Conservation (phyloP, 768 basidiomycete species). For the Cyclocybe cylindracea region DNA sequence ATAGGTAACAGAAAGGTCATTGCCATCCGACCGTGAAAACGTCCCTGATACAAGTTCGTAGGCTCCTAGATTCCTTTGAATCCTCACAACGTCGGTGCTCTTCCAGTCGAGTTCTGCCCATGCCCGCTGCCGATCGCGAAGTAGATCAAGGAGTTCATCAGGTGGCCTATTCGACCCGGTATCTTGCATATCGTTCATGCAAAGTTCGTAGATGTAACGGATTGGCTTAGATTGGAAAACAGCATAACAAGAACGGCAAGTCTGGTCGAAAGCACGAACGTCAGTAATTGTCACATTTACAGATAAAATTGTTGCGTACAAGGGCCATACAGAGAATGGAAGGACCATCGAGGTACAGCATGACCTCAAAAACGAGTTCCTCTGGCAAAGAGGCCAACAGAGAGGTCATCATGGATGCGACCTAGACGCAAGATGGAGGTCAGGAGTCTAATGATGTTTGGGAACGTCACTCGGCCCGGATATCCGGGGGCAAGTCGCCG, state of each 20-base stretch:
- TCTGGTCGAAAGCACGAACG: background rate
- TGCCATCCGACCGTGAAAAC: conserved; percentile 1
- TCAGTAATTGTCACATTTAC: background rate
- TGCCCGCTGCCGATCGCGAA: background rate
- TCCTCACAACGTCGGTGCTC: background rate
- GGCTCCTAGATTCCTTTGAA: background rate
- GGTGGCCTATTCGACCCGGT: background rate
- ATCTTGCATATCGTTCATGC: background rate
- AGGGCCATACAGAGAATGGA: no score
- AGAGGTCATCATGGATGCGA: no score
- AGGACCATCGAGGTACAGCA: no score
- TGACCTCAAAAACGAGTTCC: no score
- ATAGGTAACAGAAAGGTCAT: background rate
- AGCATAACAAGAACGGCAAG: background rate
- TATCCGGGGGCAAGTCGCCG: no score
- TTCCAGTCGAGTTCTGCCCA: conserved; percentile 3
- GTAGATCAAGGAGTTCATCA: background rate
- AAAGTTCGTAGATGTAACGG: background rate
- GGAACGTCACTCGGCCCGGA: no score
- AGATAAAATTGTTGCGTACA: no score
- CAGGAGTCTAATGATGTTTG: no score
- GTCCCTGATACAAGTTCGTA: conserved; percentile 4
- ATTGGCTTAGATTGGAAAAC: background rate
- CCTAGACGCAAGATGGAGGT: no score
- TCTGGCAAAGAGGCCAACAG: no score